Evolutionary conservation across 2,329 filamentous ascomycete species (phyloP), one percentile per base, ranked within the genome.

Genomic region (Aspergillus carbonarius): DNA sequence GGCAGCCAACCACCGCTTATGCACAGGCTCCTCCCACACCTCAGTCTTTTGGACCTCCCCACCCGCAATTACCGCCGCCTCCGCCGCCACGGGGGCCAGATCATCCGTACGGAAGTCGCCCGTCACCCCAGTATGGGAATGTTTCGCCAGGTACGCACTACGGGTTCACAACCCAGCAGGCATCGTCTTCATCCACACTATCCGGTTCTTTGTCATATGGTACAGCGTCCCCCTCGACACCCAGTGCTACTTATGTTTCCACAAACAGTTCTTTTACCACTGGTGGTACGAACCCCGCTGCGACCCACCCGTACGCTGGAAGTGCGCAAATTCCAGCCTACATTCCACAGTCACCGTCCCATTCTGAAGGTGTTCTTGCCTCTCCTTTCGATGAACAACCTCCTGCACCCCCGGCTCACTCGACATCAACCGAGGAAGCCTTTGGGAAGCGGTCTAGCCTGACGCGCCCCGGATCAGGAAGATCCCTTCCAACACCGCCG

Each of bases 401-500:
- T 2, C 74, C 73, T 2, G 63, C 63, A 20, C 74, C 74, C 2
- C 74, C 74, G 2, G 68, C 63, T 3, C 74, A 75, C 55, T 67
- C 67, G 13, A 55, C 65, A 2, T 62, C 66, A 9, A 54, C 60
- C 8, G 70, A 74, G 23, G 68, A 65, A 15, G 10, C 61, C 17
- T 71, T 72, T 47, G 62, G 58, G 20, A 67, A 68, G 49, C 68
- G 68, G 13, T 59, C 68, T 32, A 70, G 67, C 61, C 37, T 70
- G 23, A 68, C 70, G 23, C 72, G 74, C 30, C 58, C 69, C 7
- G 69, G 70, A 12, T 67, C 74, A 20, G 73, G 72, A 13, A 71
- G 77, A 64, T 66, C 80, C 67, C 59, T 80, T 64, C 66, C 80
- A 65, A 73, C 74, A 1, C 82, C 83, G 4, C 80, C 83, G 10